Evolutionary conservation across 2,329 filamentous ascomycete genomes (phyloP).

Genomic region (Exophiala aquamarina): DNA sequence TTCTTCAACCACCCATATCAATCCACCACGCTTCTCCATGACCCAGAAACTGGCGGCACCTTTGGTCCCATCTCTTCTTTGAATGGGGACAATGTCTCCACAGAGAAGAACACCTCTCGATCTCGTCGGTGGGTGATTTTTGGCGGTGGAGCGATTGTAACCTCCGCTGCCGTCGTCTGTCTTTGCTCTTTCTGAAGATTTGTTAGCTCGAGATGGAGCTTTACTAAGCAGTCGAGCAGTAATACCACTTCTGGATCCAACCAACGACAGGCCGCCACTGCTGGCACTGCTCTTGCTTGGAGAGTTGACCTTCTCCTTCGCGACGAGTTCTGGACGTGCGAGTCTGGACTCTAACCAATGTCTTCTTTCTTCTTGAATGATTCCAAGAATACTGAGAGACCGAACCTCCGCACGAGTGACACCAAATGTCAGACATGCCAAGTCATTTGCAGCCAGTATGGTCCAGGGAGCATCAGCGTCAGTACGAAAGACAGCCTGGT

Average conservation of each 20-base stretch:
- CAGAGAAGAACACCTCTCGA: constrained; percentile 89
- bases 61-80: constrained; percentile 87
- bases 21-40: constrained; percentile 88
- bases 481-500: constrained; percentile 98
- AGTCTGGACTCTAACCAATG: constrained; percentile 89
- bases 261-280: constrained; percentile 34
- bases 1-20: constrained; percentile 98
- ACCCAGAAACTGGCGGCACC: constrained; percentile 97
- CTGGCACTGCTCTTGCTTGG: constrained; percentile 30
- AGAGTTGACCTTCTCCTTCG: constrained; percentile 16
- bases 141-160: constrained; percentile 44
- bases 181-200: constrained; percentile 47
- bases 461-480: constrained; percentile 89
- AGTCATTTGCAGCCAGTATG: constrained; percentile 91
- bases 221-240: constrained; percentile 88
- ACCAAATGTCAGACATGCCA: constrained; percentile 97
- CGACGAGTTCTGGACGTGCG: constrained; percentile 34
- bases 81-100: constrained; percentile 96
- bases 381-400: constrained; percentile 91
- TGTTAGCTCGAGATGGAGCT: constrained; percentile 60
- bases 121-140: constrained; percentile 69
- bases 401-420: constrained; percentile 94
- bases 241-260: constrained; percentile 76
- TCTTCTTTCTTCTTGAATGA: constrained; percentile 85
- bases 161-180: constrained; percentile 59